Conservation (phyloP, 2,329 filamentous ascomycete genomes). For the Pseudogymnoascus verrucosus region DNA sequence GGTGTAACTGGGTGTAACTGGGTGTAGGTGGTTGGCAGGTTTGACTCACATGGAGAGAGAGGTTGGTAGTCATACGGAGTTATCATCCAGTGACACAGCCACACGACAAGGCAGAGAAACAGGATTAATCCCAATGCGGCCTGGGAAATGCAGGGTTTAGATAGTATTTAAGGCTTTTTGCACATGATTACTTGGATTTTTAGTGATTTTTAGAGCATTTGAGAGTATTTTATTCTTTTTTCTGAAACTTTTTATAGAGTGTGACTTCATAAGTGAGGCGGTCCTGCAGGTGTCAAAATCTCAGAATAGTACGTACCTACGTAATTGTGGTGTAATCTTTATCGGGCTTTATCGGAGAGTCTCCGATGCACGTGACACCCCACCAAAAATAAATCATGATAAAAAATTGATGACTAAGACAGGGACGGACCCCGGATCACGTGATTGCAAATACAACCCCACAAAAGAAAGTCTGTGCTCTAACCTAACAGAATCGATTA, state of each 20-base stretch:
- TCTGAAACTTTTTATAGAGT: not conserved
- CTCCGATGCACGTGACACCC: not conserved
- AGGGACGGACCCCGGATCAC: not conserved
- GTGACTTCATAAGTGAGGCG: not conserved
- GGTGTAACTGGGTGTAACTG: not conserved
- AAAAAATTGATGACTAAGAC: not conserved
- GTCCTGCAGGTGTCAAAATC: not conserved
- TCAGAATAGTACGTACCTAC: not conserved
- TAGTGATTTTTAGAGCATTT: not conserved
- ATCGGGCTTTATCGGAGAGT: not conserved
- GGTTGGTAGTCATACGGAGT: not conserved
- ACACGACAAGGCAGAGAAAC: slow-evolving; percentile 4
- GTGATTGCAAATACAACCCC: not conserved
- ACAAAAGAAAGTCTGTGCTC: not conserved
- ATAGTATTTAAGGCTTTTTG: not conserved
- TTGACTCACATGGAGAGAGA: not conserved
- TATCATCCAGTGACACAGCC: not conserved
- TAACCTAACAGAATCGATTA: not conserved
- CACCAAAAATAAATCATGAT: not conserved
- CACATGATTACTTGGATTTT: not conserved
- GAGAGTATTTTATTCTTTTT: not conserved
- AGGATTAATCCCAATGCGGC: not conserved
- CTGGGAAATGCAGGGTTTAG: not conserved
- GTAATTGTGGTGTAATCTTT: not conserved
- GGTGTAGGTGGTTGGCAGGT: not conserved